phyloP scores from a whole-genome alignment of 2,329 filamentous ascomycete species.

The Trichothecium sympodiale region DNA sequence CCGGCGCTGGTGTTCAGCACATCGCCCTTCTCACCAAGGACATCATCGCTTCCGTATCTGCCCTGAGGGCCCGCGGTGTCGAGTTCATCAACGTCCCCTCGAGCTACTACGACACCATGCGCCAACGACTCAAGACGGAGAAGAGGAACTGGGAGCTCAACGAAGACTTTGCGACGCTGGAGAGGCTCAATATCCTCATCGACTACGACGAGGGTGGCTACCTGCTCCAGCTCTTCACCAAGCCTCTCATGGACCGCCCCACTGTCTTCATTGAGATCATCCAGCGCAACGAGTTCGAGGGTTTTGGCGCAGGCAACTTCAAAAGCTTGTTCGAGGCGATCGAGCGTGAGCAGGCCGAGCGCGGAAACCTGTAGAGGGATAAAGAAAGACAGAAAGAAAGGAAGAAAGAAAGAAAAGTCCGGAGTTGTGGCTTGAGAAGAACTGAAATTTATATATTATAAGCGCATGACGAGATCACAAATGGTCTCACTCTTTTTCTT shows the following conservation, averaged over 20 bases:
- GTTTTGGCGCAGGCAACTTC: conserved; percentile 92
- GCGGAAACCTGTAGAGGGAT: conserved; percentile 59
- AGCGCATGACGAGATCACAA: conserved; percentile 1
- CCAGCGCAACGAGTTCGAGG: conserved; percentile 79
- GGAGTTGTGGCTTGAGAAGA: no score
- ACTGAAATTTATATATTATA: not conserved
- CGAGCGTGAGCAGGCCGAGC: conserved; percentile 78
- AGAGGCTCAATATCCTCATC: conserved; percentile 76
- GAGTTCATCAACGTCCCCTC: conserved; percentile 85
- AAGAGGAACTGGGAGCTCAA: conserved; percentile 51
- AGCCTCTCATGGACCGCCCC: conserved; percentile 86
- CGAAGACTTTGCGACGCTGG: conserved; percentile 69
- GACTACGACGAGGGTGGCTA: conserved; percentile 94
- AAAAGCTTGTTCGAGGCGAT: conserved; percentile 93
- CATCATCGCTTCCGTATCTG: conserved; percentile 67
- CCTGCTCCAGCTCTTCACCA: conserved; percentile 64
- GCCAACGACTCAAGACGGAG: conserved; percentile 56
- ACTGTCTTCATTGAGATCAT: conserved; percentile 97
- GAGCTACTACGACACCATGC: conserved; percentile 78
- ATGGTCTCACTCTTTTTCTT: no score
- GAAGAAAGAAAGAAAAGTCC: not conserved
- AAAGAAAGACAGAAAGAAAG: no score
- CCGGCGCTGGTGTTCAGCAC: conserved; percentile 83
- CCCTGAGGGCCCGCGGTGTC: conserved; percentile 74
- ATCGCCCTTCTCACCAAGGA: conserved; percentile 76